Conservation (phyloP, 306 rosid species). For the Cucurbita argyrosperma region DNA sequence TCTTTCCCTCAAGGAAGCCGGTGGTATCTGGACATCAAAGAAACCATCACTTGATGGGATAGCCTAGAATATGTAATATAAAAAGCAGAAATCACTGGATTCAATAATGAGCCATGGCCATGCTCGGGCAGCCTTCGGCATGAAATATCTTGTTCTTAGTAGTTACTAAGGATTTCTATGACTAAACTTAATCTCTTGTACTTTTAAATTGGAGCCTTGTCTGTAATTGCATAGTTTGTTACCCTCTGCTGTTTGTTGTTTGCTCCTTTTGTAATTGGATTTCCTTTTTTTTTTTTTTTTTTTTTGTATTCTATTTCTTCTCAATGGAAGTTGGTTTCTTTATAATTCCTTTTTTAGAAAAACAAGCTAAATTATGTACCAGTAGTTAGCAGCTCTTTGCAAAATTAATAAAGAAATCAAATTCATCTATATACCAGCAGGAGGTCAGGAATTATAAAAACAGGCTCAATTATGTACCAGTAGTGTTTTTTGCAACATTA, state of each 20-base stretch:
- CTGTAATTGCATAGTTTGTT: neutral
- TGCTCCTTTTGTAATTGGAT: neutral
- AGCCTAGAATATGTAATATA: neutral
- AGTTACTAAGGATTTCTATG: neutral
- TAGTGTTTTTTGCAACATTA: neutral
- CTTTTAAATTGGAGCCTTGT: neutral
- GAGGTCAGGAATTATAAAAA: neutral
- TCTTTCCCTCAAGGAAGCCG: slow-evolving; percentile 43
- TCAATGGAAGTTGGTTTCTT: neutral
- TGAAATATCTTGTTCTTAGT: neutral
- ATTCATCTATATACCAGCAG: neutral
- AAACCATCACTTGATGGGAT: neutral
- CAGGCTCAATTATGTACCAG: neutral
- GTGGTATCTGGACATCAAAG: slow-evolving; percentile 32
- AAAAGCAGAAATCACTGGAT: neutral
- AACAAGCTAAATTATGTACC: neutral
- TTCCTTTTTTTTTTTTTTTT: neutral
- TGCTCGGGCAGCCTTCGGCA: neutral
- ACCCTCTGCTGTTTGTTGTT: neutral
- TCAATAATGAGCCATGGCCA: neutral
- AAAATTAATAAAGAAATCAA: neutral
- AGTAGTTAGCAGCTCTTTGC: neutral
- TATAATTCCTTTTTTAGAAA: neutral
- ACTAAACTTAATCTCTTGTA: neutral
- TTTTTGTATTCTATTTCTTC: neutral